A percentile compares a stretch with the other conserved stretches of the same genome.
Conservation (phyloP, 495 filamentous ascomycete genomes). For the Tuber melanosporum region DNA sequence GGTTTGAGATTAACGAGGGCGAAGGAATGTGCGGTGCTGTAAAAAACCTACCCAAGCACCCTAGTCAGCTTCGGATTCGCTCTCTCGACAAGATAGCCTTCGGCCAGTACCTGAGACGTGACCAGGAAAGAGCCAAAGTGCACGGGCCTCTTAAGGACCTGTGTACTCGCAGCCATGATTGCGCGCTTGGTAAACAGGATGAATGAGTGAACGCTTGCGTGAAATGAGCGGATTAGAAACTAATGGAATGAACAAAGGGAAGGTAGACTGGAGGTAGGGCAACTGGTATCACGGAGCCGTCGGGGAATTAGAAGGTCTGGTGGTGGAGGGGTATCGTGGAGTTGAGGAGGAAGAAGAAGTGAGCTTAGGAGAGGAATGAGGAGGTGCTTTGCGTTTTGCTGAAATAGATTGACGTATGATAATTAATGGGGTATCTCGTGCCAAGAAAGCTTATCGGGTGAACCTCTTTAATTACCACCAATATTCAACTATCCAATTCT, state of each 20-base stretch:
- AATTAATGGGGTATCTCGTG: background rate
- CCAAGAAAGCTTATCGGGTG: background rate
- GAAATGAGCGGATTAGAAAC: background rate
- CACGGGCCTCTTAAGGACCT: slow-evolving; percentile 42
- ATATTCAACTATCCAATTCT: background rate
- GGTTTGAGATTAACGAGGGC: slow-evolving; percentile 92
- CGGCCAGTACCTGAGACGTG: slow-evolving; percentile 51
- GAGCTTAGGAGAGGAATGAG: background rate
- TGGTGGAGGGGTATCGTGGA: background rate
- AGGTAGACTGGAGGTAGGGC: background rate
- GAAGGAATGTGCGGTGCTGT: slow-evolving; percentile 68
- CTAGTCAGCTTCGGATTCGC: slow-evolving; percentile 16
- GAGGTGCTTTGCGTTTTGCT: background rate
- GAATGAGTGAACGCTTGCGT: background rate
- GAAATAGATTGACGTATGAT: background rate
- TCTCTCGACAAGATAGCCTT: background rate
- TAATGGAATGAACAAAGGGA: background rate
- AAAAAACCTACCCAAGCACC: slow-evolving; percentile 61
- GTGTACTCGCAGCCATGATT: slow-evolving; percentile 7
- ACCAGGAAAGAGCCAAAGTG: slow-evolving; percentile 62
- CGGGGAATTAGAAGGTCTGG: background rate
- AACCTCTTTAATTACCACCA: background rate
- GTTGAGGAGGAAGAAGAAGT: background rate
- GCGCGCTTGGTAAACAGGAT: background rate
- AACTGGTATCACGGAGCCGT: background rate